These are phyloP conservation scores for Circinella umbellata DNA, from an alignment of 371 early-diverging fungal species.

Conservation along the genomic window DNA sequence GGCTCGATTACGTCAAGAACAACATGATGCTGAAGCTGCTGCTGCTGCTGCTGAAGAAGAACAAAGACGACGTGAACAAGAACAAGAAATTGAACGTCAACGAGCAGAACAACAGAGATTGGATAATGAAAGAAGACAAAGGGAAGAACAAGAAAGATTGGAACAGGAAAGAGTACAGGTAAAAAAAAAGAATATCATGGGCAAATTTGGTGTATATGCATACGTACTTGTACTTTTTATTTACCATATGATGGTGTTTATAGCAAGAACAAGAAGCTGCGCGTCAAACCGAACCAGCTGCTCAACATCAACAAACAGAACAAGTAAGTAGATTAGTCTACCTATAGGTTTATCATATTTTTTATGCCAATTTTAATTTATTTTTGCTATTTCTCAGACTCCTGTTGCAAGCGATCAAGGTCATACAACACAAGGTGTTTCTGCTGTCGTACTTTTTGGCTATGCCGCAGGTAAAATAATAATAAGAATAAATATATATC, in stretches of 20 bases:
- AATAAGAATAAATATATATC: neutral
- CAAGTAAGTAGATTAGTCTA: slow-evolving; percentile 6
- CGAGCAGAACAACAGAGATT: slow-evolving; percentile 21
- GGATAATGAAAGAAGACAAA: slow-evolving; percentile 32
- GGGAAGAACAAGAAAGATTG: slow-evolving; percentile 29
- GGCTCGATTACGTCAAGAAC: slow-evolving; percentile 11
- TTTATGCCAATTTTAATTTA: slow-evolving; percentile 26
- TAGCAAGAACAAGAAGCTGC: neutral
- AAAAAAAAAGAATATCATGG: neutral
- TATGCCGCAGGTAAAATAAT: slow-evolving; percentile 59
- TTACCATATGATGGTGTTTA: neutral
- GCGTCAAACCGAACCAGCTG: slow-evolving; percentile 14
- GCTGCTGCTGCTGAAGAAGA: slow-evolving; percentile 20
- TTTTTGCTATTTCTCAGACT: too few relatives aligned
- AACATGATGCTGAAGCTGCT: slow-evolving; percentile 37
- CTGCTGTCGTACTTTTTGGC: slow-evolving; percentile 74
- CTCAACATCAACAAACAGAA: slow-evolving; percentile 18
- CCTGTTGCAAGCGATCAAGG: neutral
- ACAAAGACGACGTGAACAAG: slow-evolving; percentile 30
- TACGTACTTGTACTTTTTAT: neutral
- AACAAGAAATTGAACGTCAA: slow-evolving; percentile 27
- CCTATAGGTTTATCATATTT: neutral
- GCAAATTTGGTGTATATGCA: too few relatives aligned
- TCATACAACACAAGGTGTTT: slow-evolving; percentile 24
- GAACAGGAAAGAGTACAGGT: slow-evolving; percentile 25